Conservation (phyloP, 306 rosid genomes). For the Acacia crassicarpa region DNA sequence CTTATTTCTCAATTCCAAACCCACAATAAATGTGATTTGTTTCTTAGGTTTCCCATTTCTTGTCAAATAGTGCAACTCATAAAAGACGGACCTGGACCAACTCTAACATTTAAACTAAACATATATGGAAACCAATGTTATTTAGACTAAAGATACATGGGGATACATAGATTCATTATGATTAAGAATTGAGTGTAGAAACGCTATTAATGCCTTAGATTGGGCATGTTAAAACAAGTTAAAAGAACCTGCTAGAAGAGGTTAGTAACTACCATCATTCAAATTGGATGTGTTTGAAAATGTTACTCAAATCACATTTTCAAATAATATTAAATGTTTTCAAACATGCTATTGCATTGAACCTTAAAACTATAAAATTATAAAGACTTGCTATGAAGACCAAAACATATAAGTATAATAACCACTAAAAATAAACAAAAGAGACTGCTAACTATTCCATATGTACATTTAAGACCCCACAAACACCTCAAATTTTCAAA, state of each 20-base stretch:
- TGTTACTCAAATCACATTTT: neutral
- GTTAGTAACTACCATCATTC: neutral
- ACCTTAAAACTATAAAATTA: too few species aligned
- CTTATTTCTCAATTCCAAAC: too few species aligned
- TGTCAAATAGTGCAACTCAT: too few species aligned
- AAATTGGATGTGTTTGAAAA: too few species aligned
- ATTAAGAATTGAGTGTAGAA: neutral
- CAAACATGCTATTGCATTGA: neutral
- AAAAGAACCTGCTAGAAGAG: neutral
- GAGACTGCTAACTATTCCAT: neutral
- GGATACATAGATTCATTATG: slow-evolving; percentile 7
- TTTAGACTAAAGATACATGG: neutral
- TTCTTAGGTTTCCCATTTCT: too few species aligned
- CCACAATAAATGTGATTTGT: too few species aligned
- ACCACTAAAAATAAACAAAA: neutral
- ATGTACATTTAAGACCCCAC: neutral
- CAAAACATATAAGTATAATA: neutral
- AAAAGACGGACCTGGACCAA: too few species aligned
- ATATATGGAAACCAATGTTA: neutral
- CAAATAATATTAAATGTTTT: too few species aligned
- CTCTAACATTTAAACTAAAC: neutral
- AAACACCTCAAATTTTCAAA: slow-evolving; percentile 2
- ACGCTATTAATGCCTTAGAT: neutral
- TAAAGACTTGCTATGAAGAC: neutral
- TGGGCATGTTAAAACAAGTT: neutral